These are phyloP conservation scores for Ascoidea tarda DNA, from an alignment of 805 yeast genomes.

Conservation along the genomic window DNA sequence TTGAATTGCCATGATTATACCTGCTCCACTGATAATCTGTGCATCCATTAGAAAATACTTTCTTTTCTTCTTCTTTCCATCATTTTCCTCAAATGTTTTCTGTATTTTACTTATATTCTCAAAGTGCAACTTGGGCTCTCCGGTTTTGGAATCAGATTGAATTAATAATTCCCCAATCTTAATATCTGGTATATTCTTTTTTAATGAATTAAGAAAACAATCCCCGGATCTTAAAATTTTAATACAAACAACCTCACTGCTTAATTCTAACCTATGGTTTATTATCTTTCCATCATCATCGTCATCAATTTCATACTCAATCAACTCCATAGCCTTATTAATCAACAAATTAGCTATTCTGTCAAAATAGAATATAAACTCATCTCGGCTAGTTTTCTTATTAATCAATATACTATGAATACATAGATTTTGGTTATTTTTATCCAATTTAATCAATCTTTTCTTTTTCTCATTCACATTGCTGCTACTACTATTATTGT, in stretches of 20 bases:
- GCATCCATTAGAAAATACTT: slow-evolving; percentile 69
- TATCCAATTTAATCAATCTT: slow-evolving; percentile 15
- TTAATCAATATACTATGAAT: slow-evolving; percentile 59
- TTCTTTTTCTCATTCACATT: slow-evolving; percentile 1
- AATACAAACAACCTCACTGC: slow-evolving; percentile 50
- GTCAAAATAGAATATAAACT: slow-evolving; percentile 78
- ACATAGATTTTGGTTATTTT: slow-evolving; percentile 54
- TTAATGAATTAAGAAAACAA: slow-evolving; percentile 70
- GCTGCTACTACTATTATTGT: slow-evolving; percentile 7
- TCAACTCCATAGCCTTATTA: slow-evolving; percentile 48
- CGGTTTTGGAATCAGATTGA: slow-evolving; percentile 78
- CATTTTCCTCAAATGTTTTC: slow-evolving; percentile 9
- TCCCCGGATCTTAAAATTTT: slow-evolving; percentile 86
- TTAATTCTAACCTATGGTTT: slow-evolving; percentile 11
- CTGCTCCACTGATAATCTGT: slow-evolving; percentile 85
- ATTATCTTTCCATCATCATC: no score
- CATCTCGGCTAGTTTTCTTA: slow-evolving; percentile 43
- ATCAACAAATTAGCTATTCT: slow-evolving; percentile 63
- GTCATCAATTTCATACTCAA: not conserved
- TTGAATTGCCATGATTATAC: slow-evolving; percentile 87
- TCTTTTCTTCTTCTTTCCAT: slow-evolving; percentile 10
- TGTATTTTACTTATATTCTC: slow-evolving; percentile 46
- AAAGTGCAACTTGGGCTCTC: slow-evolving; percentile 89
- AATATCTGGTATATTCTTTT: slow-evolving; percentile 65
- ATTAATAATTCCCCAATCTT: slow-evolving; percentile 73